Percentiles rank a stretch among this genome's conserved stretches.
Conservation (phyloP, 2,329 filamentous ascomycete genomes). For the Fusarium begoniae region DNA sequence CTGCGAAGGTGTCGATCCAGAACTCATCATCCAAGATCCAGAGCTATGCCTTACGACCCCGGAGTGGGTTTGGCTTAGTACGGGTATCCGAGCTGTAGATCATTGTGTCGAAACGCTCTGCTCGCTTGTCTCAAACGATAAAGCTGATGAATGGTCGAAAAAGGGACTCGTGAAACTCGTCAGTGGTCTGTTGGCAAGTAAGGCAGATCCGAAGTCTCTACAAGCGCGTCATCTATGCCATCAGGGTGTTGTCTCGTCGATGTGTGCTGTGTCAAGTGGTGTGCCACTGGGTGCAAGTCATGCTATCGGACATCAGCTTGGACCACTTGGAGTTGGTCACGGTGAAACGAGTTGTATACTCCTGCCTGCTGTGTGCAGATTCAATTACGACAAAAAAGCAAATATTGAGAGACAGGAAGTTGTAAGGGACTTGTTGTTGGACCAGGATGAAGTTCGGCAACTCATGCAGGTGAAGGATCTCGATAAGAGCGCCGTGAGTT, state of each 20-base stretch:
- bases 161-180: background rate
- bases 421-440: constrained; percentile 10
- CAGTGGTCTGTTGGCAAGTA: background rate
- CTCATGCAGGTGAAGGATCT: background rate
- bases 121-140: constrained; percentile 50
- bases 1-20: constrained; percentile 52
- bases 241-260: constrained; percentile 61
- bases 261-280: constrained; percentile 55
- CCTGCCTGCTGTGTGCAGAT: constrained; percentile 64
- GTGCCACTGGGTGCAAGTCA: constrained; percentile 59
- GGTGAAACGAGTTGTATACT: constrained; percentile 61
- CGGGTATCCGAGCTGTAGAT: constrained; percentile 65
- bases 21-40: constrained; percentile 66
- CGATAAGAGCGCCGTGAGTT: constrained; percentile 45
- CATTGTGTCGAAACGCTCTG: constrained; percentile 67
- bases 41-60: constrained; percentile 61
- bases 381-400: constrained; percentile 51
- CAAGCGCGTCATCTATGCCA: constrained; percentile 58
- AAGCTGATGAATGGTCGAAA: constrained; percentile 38
- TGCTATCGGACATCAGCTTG: constrained; percentile 63
- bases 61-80: constrained; percentile 63
- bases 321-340: constrained; percentile 65
- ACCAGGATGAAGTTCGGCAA: constrained; percentile 14
- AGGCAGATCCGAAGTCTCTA: constrained; percentile 45
- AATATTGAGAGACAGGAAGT: constrained; percentile 44